phyloP scores from a whole-genome alignment of 2,329 filamentous ascomycete species.

The Orbilia oligospora region DNA sequence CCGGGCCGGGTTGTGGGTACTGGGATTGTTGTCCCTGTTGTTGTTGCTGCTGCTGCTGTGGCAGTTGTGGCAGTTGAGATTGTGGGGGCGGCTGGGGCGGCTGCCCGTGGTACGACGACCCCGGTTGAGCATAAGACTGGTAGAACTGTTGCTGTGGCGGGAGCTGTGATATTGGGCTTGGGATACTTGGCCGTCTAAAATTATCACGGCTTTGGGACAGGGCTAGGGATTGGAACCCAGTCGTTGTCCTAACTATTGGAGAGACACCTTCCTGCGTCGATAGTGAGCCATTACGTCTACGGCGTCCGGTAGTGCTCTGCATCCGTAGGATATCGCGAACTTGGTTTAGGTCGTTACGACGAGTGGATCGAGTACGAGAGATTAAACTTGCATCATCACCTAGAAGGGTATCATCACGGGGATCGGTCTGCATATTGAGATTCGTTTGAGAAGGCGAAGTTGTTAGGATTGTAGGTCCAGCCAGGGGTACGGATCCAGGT shows the following conservation, averaged over 20 bases:
- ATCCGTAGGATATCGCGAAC: slow-evolving; percentile 58
- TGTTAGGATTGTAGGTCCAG: slow-evolving; percentile 49
- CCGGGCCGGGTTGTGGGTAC: slow-evolving; percentile 24
- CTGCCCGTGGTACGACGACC: slow-evolving; percentile 30
- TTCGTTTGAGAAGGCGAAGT: slow-evolving; percentile 54
- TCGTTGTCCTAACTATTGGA: slow-evolving; percentile 37
- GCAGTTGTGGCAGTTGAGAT: slow-evolving; percentile 14
- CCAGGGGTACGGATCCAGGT: slow-evolving; percentile 7
- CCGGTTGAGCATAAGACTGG: slow-evolving; percentile 18
- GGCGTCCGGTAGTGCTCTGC: slow-evolving; percentile 57
- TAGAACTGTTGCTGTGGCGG: slow-evolving; percentile 16
- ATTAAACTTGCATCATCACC: slow-evolving; percentile 65
- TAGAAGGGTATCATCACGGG: slow-evolving; percentile 67
- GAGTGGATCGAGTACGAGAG: slow-evolving; percentile 64
- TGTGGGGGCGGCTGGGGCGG: slow-evolving; percentile 19
- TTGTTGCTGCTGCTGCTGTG: slow-evolving; percentile 8
- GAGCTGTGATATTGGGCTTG: slow-evolving; percentile 31
- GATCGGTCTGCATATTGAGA: slow-evolving; percentile 42
- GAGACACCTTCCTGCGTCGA: slow-evolving; percentile 39
- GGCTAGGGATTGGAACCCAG: slow-evolving; percentile 36
- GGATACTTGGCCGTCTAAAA: slow-evolving; percentile 36
- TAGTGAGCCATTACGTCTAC: slow-evolving; percentile 47
- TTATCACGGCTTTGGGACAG: slow-evolving; percentile 21
- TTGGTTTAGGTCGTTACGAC: slow-evolving; percentile 41
- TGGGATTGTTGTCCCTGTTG: slow-evolving; percentile 22